These are phyloP conservation scores for Pulveroboletus ravenelii DNA, from an alignment of 768 basidiomycete species.

Conservation along the genomic window DNA sequence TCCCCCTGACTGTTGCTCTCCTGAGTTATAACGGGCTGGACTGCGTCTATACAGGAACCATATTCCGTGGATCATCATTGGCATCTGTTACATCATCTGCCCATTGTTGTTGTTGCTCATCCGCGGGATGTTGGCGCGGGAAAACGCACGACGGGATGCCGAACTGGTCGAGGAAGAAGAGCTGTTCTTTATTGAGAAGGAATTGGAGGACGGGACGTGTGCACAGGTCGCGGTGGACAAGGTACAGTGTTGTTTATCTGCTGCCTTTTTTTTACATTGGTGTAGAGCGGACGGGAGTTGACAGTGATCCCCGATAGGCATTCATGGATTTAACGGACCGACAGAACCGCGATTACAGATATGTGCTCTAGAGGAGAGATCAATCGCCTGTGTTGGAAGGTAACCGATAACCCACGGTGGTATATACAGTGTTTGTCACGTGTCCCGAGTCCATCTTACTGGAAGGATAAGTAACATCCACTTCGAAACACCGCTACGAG, in stretches of 20 bases:
- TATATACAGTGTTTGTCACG: no score
- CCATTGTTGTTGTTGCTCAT: conserved; percentile 47
- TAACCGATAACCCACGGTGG: no score
- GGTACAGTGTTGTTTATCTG: conserved; percentile 32
- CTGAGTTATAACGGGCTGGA: neutral
- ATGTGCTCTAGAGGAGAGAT: conserved; percentile 45
- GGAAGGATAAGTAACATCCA: no score
- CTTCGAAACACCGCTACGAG: no score
- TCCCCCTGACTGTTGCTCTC: neutral
- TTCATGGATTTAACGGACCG: conserved; percentile 69
- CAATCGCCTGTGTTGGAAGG: no score
- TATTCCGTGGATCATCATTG: conserved; percentile 75
- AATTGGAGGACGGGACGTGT: conserved; percentile 45
- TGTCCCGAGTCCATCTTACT: no score
- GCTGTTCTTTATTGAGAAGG: conserved; percentile 54
- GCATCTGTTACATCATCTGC: conserved; percentile 54
- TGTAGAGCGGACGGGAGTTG: neutral
- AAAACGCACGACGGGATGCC: conserved; percentile 61
- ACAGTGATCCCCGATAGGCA: conserved; percentile 38
- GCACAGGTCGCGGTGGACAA: conserved; percentile 61
- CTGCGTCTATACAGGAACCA: conserved; percentile 45
- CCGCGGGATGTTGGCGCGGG: conserved; percentile 47
- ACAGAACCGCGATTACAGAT: conserved; percentile 70
- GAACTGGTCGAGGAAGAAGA: conserved; percentile 57
- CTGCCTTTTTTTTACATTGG: neutral